These are phyloP conservation scores for Teunomyces barrocoloradensis DNA, from an alignment of 805 yeast genomes.

Conservation along the genomic window DNA sequence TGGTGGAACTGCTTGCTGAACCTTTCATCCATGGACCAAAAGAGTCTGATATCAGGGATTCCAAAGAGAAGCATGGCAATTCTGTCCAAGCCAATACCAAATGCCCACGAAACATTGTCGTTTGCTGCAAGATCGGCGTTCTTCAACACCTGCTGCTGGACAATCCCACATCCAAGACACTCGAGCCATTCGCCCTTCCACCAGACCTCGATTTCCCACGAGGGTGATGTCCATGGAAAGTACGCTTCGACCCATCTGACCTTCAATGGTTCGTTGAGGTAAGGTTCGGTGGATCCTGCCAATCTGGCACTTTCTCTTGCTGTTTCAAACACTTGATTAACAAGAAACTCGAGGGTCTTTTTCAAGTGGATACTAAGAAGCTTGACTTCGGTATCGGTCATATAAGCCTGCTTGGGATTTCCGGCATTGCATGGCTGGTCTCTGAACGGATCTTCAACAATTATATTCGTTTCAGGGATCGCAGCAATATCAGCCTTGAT, in stretches of 20 bases:
- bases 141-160: slow-evolving; percentile 69
- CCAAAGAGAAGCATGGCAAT: slow-evolving; percentile 95
- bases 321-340: slow-evolving; percentile 75
- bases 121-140: slow-evolving; percentile 59
- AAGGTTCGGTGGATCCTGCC: slow-evolving; percentile 58
- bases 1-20: slow-evolving; percentile 69
- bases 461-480: slow-evolving; percentile 65
- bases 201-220: slow-evolving; percentile 98
- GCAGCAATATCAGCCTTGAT: slow-evolving; percentile 52
- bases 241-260: slow-evolving; percentile 94
- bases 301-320: slow-evolving; percentile 61
- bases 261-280: slow-evolving; percentile 69
- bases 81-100: slow-evolving; percentile 93
- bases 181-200: slow-evolving; percentile 99
- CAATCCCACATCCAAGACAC: slow-evolving; percentile 94
- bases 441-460: slow-evolving; percentile 69
- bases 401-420: slow-evolving; percentile 80
- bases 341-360: slow-evolving; percentile 78
- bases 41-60: slow-evolving; percentile 89
- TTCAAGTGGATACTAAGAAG: slow-evolving; percentile 76
- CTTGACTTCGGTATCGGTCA: slow-evolving; percentile 66
- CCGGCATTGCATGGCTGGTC: slow-evolving; percentile 47
- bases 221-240: slow-evolving; percentile 98
- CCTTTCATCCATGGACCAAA: slow-evolving; percentile 84
- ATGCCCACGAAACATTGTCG: slow-evolving; percentile 89